Conservation (phyloP, 345 rosid species). For the Eucalyptus marginata region DNA sequence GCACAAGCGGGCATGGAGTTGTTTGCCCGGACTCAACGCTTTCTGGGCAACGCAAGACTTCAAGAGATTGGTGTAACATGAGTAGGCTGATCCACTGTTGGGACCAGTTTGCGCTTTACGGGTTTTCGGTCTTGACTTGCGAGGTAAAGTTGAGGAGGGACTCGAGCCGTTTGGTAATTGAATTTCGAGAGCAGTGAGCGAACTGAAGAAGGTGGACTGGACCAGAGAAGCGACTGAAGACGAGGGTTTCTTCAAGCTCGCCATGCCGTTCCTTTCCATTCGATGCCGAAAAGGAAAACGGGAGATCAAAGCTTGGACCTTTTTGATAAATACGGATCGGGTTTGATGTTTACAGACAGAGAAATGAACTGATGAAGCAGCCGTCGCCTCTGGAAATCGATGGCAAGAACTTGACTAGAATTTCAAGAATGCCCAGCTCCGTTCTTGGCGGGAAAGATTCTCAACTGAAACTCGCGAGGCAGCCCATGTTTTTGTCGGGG, state of each 20-base stretch:
- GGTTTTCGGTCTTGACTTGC: neutral
- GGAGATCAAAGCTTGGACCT: neutral
- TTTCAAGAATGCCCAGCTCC: neutral
- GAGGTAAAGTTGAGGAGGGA: neutral
- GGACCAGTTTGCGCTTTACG: neutral
- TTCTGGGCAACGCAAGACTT: conserved; percentile 10
- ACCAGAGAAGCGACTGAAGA: neutral
- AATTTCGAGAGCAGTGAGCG: neutral
- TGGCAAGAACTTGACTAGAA: neutral
- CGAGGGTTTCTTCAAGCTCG: neutral
- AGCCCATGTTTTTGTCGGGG: neutral
- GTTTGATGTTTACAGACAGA: neutral
- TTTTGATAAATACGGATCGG: neutral
- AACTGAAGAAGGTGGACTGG: neutral
- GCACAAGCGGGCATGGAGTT: conserved; percentile 13
- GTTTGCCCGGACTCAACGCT: conserved; percentile 7
- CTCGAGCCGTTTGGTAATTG: neutral
- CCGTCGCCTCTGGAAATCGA: neutral
- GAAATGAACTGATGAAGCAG: neutral
- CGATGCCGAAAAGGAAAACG: neutral
- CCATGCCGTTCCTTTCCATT: neutral
- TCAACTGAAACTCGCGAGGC: neutral
- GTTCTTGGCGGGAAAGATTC: neutral
- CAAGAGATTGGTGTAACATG: neutral
- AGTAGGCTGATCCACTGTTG: neutral